These are phyloP conservation scores for Sporothrix euskadiensis DNA, from an alignment of 2,329 filamentous ascomycete species.

Conservation along the genomic window DNA sequence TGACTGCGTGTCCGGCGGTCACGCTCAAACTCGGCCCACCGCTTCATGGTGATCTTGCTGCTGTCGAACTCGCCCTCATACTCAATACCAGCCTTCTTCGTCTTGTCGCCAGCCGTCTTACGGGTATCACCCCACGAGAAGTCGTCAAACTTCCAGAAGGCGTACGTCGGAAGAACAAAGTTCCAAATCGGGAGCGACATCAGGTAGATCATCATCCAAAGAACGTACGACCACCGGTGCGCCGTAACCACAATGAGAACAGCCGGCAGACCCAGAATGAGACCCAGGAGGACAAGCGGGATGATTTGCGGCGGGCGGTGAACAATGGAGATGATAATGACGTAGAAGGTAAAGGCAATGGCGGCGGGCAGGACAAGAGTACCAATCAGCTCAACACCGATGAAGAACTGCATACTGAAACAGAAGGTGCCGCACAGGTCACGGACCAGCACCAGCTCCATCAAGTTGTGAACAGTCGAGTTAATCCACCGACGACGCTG, in stretches of 20 bases:
- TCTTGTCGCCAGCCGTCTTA: conserved; percentile 88
- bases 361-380: conserved; percentile 94
- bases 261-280: conserved; percentile 92
- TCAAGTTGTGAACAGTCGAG: conserved; percentile 96
- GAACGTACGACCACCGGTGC: conserved; percentile 85
- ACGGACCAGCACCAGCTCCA: conserved; percentile 92
- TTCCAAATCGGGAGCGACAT: conserved; percentile 95
- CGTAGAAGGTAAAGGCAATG: conserved; percentile 95
- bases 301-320: conserved; percentile 77
- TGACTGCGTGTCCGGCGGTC: conserved; percentile 54
- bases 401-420: conserved; percentile 99
- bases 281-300: conserved; percentile 79
- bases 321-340: conserved; percentile 85
- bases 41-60: conserved; percentile 98
- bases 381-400: conserved; percentile 91
- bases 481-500: conserved; percentile 99
- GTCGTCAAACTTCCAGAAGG: conserved; percentile 99
- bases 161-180: conserved; percentile 88
- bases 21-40: conserved; percentile 94
- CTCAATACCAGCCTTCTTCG: conserved; percentile 81
- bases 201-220: conserved; percentile 98
- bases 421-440: conserved; percentile 98
- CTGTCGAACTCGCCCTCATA: conserved; percentile 96
- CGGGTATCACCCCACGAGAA: conserved; percentile 99
- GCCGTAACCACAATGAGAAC: conserved; percentile 91